Percentiles rank a stretch among this genome's conserved stretches.
phyloP scores from a whole-genome alignment of 176 grass and related monocot genomes.

The Oryza meridionalis region DNA sequence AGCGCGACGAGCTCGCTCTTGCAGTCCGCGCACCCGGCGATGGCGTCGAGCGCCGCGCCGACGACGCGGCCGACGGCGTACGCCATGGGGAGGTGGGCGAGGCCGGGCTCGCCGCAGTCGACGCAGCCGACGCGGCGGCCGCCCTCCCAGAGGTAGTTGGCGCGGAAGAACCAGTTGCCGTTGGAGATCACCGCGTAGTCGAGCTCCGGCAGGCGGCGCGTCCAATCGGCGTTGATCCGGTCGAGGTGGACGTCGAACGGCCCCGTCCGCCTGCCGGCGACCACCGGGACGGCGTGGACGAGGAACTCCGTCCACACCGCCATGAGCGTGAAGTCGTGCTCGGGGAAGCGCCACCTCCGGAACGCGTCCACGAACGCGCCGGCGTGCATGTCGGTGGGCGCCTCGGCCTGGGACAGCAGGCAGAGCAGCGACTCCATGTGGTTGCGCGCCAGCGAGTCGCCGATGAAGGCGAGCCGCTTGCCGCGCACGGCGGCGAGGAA shows the following conservation, averaged over 20 bases:
- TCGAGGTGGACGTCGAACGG: conserved; percentile 76
- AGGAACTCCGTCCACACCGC: conserved; percentile 75
- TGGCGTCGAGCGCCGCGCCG: conserved; percentile 45
- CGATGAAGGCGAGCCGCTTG: conserved; percentile 64
- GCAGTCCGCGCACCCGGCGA: conserved; percentile 43
- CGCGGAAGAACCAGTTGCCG: conserved; percentile 74
- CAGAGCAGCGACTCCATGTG: conserved; percentile 85
- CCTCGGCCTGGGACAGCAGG: conserved; percentile 62
- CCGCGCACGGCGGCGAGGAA: conserved; percentile 50
- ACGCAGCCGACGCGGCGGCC: conserved; percentile 35
- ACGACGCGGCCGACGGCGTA: conserved; percentile 47
- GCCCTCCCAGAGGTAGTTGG: conserved; percentile 56
- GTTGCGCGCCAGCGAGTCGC: conserved; percentile 82
- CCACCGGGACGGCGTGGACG: conserved; percentile 19
- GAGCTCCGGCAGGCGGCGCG: conserved; percentile 34
- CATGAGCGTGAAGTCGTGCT: conserved; percentile 67
- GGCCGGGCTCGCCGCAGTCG: conserved; percentile 39
- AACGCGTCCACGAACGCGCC: background rate
- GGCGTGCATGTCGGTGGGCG: conserved; percentile 34
- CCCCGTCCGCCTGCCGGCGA: conserved; percentile 33
- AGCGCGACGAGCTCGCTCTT: conserved; percentile 35
- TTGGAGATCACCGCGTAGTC: conserved; percentile 66
- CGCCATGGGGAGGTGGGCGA: conserved; percentile 26
- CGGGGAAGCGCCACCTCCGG: conserved; percentile 59
- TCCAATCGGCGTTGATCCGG: conserved; percentile 53